Evolutionary conservation across 208 protist genomes (phyloP).

Genomic region (Cochliopodium minus): DNA sequence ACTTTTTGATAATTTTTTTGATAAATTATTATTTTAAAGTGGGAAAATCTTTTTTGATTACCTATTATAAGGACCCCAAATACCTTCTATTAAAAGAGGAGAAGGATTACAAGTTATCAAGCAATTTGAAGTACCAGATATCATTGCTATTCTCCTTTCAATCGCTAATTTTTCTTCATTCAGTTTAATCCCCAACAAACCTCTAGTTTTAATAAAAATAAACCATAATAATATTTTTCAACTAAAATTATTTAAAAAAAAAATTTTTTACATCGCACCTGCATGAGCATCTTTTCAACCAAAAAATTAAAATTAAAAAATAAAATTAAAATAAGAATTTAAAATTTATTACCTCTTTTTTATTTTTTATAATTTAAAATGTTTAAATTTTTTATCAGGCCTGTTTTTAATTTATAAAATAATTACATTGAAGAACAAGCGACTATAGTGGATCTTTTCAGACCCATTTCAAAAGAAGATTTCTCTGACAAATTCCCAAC

Average conservation of each 20-base stretch:
- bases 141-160: constrained; percentile 3
- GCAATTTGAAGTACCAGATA: constrained; percentile 21
- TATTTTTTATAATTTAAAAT: no score
- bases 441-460: not conserved
- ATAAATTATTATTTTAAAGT: no score
- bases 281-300: constrained; percentile 22
- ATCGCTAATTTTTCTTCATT: no score
- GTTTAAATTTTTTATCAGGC: no score
- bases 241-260: not conserved
- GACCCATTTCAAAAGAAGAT: not conserved
- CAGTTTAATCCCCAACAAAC: no score
- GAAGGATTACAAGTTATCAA: constrained; percentile 1
- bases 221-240: not conserved
- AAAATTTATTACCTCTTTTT: no score
- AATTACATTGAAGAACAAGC: no score
- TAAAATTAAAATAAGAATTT: no score
- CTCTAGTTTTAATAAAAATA: not conserved
- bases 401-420: no score
- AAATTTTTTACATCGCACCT: constrained; percentile 11
- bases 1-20: no score
- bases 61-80: constrained; percentile 22
- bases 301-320: no score
- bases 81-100: constrained; percentile 9
- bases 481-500: constrained; percentile 2
- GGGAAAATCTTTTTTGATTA: no score